Evolutionary conservation across 352 stramenopile species (phyloP), one percentile per base, ranked within the genome.

Genomic region (Globisporangium irregulare): DNA sequence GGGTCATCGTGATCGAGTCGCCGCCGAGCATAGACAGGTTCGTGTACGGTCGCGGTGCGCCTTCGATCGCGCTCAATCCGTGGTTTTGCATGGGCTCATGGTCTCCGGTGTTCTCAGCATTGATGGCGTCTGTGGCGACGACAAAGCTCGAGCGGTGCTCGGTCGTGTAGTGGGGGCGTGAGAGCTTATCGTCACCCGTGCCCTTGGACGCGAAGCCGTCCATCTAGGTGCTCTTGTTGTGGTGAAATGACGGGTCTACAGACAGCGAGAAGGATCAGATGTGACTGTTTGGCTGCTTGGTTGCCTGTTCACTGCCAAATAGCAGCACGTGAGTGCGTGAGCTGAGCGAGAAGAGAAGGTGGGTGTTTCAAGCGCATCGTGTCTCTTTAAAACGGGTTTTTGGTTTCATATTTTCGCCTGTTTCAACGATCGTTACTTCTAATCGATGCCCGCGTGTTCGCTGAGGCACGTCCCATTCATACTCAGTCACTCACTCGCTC

Each of bases 1-100:
- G 6, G 29, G 76, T 91, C 75, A 89, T 80, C 25, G 79, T 84
- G 66, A 91, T 73, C n/a, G 67, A 64, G 25, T 77, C 68, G 10
- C 56, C 64, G 4, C 74, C 64, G n/a, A 46, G 29, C 67, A n/a
- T 29, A 66, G 53, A 68, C 50, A 53, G 59, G 53, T 15, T 73
- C 27, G 56, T 59, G 65, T 61, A 67, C 27, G 22, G 36, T 24
- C 27, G 62, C 20, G 59, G 5, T 6, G 15, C 55, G 20, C 55
- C 55, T 4, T 60, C 55, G 29, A 54, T 53, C 34, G 57, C 34
- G 46, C 48, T 36, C 27, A 50, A 18, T n/a, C 65, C 34, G 20
- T 64, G 36, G n/a, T 25, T 61, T 9, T 48, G 70, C n/a, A 66
- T 58, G 27, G 73, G 54, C 38, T 72, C 61, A 6, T 59, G 27